Evolutionary conservation across 2,329 filamentous ascomycete genomes (phyloP), one percentile per base, ranked within the genome.

Genomic region (Hymenoscyphus albidus): DNA sequence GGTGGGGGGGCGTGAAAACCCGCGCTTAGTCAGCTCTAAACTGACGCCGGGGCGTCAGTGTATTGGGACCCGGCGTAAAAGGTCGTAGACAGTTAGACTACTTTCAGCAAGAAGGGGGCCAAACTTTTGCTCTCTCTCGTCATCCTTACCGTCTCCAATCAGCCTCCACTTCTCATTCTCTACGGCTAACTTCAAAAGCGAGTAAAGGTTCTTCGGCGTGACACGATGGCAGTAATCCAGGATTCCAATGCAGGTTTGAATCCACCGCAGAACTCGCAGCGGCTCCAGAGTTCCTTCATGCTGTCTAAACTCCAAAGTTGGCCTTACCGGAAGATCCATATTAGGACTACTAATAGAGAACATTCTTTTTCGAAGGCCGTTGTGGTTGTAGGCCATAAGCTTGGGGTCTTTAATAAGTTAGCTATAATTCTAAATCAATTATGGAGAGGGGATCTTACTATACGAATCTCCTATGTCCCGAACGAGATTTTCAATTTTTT

Each of bases 231-330:
- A 35, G 35, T 35, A 35, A 35, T 67, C 35, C 1, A 70, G 61
- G 3, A 73, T 55, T 14, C 67, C 70, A 7, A 66, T 31, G 22
- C 64, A 59, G 9, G 64, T 32, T 10, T 61, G 56, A 3, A 69
- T 32, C 71, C 72, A 73, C 18, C 62, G 62, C 2, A 27, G 18
- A 1, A 74, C 63, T 0, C 55, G 65, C 2, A 64, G 59, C 0
- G 59, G 42, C 42, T 71, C 70, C 1, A 74, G 56, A 0, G 65
- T 68, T 0, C 71, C 71, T 16, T 65, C 67, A 61, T 74, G 71
- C n/a, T 70, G 65, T 4, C 72, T 64, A 59, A 72, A 74, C 61
- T 74, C 73, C 10, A 74, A 64, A 5, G 70, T 72, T 18, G 51
- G 51, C 59, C 54, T 51, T 16, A 6, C 9, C 13, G 44, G 18